Percentiles rank a stretch among this genome's conserved stretches.
phyloP scores from a whole-genome alignment of 371 early-diverging fungal species.

The Mortierella sp. region DNA sequence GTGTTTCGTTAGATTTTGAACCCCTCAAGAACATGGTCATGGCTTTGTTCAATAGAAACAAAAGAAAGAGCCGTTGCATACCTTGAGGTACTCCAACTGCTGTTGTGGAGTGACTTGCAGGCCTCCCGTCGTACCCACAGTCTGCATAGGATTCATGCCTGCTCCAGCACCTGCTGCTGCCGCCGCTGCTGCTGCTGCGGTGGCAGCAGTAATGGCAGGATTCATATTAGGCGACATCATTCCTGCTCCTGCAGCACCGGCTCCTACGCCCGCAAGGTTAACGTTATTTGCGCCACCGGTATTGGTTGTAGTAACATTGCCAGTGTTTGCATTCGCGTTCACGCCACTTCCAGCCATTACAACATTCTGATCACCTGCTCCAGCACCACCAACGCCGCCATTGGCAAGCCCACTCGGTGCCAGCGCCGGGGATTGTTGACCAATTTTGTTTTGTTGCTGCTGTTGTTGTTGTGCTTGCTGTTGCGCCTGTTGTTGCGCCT shows the following conservation, averaged over 20 bases:
- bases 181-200: neutral
- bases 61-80: too few relatives aligned
- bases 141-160: constrained; percentile 3
- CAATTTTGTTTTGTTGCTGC: constrained; percentile 9
- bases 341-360: constrained; percentile 1
- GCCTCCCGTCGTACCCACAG: neutral
- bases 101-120: constrained; percentile 10
- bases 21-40: too few relatives aligned
- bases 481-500: neutral
- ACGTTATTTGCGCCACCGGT: constrained; percentile 1
- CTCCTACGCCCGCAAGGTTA: neutral
- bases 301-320: neutral
- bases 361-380: constrained; percentile 6
- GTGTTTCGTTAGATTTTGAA: too few relatives aligned
- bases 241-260: too few relatives aligned
- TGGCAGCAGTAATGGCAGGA: too few relatives aligned
- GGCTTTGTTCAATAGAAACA: too few relatives aligned
- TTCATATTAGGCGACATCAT: constrained; percentile 50
- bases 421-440: constrained; percentile 28
- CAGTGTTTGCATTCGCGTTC: constrained; percentile 4
- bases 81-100: constrained; percentile 24
- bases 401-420: constrained; percentile 24
- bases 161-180: neutral
- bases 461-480: constrained; percentile 12
- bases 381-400: constrained; percentile 14